Evolutionary conservation across 352 stramenopile genomes (phyloP), one percentile per base, ranked within the genome.

Genomic region (Globisporangium alternatum): DNA sequence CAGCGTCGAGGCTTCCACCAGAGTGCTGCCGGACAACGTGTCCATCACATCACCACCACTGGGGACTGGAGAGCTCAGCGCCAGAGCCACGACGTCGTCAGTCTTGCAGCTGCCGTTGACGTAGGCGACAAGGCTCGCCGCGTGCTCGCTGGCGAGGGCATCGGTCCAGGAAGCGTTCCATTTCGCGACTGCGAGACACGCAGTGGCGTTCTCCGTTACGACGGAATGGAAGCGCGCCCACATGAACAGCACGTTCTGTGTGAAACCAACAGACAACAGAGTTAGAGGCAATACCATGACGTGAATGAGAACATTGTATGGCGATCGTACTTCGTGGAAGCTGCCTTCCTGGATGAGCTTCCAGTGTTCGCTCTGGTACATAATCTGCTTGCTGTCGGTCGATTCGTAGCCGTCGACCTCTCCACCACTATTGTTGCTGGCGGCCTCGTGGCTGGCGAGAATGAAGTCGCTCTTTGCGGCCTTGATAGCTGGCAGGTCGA

Each of bases 171-270:
- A 68, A 39, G 37, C 51, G 19, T 77, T 56, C 69, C 74, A 80
- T 13, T 79, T 53, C 0, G 55, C 65, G 35, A 78, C 51, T 47
- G 69, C 68, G 15, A 76, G 35, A 15, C 74, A 81, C 10, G 70
- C 37, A 13, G 57, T 65, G 21, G 30, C 9, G 17, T 56, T 48
- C 25, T 37, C 17, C 39, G 30, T 22, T 5, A 43, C 15, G 47
- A 10, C 22, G 62, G 62, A 21, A 30, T 72, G 47, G 35, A 81
- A 80, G 21, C 72, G 69, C 5, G 69, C 72, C 72, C 72, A 81
- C 33, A 52, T 66, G 39, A 70, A 67, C 2, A 55, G 56, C 0
- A 76, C 39, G 10, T 51, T 49, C 57, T 64, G 52, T 35, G n/a
- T 28, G 19, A n/a, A 41, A 25, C 41, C n/a, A 33, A 21, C 12